phyloP scores from a whole-genome alignment of 2,329 filamentous ascomycete genomes.

The Basipetospora chlamydospora region DNA sequence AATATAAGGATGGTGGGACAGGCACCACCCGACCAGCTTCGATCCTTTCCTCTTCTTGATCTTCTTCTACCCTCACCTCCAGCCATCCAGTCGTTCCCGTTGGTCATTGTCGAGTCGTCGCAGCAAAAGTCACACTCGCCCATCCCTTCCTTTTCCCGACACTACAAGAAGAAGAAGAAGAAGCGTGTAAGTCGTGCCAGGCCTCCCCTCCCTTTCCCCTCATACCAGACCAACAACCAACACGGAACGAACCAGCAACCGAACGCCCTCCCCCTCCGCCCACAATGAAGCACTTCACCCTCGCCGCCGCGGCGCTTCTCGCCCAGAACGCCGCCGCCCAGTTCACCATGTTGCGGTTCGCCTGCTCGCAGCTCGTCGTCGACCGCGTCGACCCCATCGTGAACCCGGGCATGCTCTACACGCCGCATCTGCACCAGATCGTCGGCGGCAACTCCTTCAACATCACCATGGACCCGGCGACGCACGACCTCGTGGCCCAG shows the following conservation, averaged over 20 bases:
- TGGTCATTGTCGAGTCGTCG: conserved; percentile 4
- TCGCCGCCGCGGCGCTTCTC: conserved; percentile 4
- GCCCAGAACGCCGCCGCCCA: conserved; percentile 9
- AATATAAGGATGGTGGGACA: conserved; percentile 6
- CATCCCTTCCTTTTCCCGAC: neutral
- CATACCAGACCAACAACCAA: neutral
- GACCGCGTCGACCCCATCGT: conserved; percentile 31
- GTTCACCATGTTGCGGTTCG: conserved; percentile 31
- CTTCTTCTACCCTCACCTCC: neutral
- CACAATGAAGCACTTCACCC: conserved; percentile 4
- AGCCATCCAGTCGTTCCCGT: conserved; percentile 1
- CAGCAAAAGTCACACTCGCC: too few species aligned
- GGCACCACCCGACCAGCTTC: neutral
- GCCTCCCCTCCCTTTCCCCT: neutral
- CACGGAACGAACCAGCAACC: too few species aligned
- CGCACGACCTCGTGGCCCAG: conserved; percentile 10
- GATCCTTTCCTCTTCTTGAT: conserved; percentile 1
- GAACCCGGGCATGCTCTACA: conserved; percentile 28
- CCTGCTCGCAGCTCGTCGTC: conserved; percentile 31
- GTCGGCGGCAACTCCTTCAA: conserved; percentile 33
- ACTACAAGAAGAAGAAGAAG: neutral
- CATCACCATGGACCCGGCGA: conserved; percentile 22
- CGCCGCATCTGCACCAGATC: conserved; percentile 31
- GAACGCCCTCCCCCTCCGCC: too few species aligned
- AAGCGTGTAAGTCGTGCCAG: too few species aligned